Base-by-base conservation (phyloP, 306 rosid genomes). In the Sesbania bispinosa region DNA sequence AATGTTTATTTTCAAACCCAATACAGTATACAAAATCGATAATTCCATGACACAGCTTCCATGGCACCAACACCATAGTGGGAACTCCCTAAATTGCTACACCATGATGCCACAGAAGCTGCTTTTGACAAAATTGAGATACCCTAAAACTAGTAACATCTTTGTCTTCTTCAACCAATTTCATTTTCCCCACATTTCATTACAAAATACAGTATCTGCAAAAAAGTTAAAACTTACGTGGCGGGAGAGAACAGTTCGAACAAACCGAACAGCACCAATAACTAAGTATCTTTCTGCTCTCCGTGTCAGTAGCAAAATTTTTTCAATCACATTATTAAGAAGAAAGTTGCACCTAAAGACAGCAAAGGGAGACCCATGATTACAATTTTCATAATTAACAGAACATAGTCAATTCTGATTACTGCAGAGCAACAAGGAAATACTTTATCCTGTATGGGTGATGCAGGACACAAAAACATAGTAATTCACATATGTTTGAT, bases 371-470 rank as follows among this genome's bases (percentile, higher is more conserved):
- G 30, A 41, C n/a, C 13, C 68, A 36, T 51, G 73, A 35, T 51
- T 53, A 38, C 50, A 66, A 38, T 59, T 51, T 18, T 16, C 45
- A 36, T 19, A n/a, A 58, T 58, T 29, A 73, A 48, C 33, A 71
- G 47, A 29, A 53, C 24, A 42, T 74, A 74, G 29, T 33, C 41
- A 63, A 26, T 67, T 61, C 57, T 9, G 65, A 71, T 6, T 54
- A 81, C 27, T 27, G 76, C 71, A 64, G 14, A 68, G 85, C 51
- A 67, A 51, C 18, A 77, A 39, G 80, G 67, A 74, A 71, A 80
- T 93, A 93, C 98, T 88, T 93, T 87, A 93, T 93, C 80, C 93
- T 88, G 79, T 84, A 90, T 19, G 98, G 94, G 77, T 93, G 98
- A 84, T 93, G 98, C 13, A 90, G 88, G 65, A 93, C 97, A 64